These are phyloP conservation scores for Saccharomycopsis crataegensis DNA, from an alignment of 1,139 yeast genomes.

Conservation along the genomic window DNA sequence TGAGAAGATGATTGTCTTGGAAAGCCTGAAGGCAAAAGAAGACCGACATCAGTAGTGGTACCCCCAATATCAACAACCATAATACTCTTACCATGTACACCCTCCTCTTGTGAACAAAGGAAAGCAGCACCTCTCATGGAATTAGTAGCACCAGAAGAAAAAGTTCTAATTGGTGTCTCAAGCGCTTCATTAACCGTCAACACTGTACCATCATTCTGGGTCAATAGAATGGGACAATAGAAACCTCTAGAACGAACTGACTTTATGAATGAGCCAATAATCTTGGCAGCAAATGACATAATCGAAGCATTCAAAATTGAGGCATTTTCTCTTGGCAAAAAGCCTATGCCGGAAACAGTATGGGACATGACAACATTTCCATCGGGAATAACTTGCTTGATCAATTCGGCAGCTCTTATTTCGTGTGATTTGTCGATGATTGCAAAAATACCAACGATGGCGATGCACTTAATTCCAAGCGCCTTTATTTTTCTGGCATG, in stretches of 20 bases:
- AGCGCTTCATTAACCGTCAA: slow-evolving; percentile 32
- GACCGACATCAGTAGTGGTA: slow-evolving; percentile 39
- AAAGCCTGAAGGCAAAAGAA: slow-evolving; percentile 33
- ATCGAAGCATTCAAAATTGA: slow-evolving; percentile 37
- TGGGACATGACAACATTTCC: slow-evolving; percentile 32
- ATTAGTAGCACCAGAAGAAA: slow-evolving; percentile 40
- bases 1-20: slow-evolving; percentile 35
- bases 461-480: slow-evolving; percentile 30
- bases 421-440: slow-evolving; percentile 33
- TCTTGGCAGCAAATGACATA: slow-evolving; percentile 32
- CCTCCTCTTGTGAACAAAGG: slow-evolving; percentile 29
- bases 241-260: slow-evolving; percentile 30
- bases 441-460: slow-evolving; percentile 35
- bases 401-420: slow-evolving; percentile 27
- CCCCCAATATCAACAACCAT: slow-evolving; percentile 40
- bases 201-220: slow-evolving; percentile 40
- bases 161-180: slow-evolving; percentile 33
- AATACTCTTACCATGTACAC: slow-evolving; percentile 26
- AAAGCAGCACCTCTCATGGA: slow-evolving; percentile 42
- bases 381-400: slow-evolving; percentile 28
- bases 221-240: slow-evolving; percentile 33
- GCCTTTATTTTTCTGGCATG: slow-evolving; percentile 29
- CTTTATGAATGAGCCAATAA: slow-evolving; percentile 30
- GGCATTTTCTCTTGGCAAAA: slow-evolving; percentile 37
- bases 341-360: slow-evolving; percentile 34